A percentile compares a stretch with the other conserved stretches of the same genome.
Conservation (phyloP, 176 grass and related monocot genomes). For the Triticum turgidum region DNA sequence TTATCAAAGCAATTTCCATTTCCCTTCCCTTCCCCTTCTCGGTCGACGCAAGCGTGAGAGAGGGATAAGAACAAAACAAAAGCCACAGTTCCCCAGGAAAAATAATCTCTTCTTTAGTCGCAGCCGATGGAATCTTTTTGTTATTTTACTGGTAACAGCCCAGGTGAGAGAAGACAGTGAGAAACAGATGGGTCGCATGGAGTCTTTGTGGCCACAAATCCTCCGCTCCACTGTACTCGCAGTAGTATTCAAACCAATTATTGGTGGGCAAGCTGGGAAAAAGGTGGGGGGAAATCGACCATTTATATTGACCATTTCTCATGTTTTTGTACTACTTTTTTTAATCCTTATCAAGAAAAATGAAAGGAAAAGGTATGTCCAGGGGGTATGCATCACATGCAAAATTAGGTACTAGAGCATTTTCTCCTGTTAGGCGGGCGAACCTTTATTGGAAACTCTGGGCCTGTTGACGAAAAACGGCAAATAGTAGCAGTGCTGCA, state of each 20-base stretch:
- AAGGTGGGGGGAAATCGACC: constrained; percentile 23
- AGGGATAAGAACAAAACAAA: constrained; percentile 14
- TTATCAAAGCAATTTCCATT: constrained; percentile 25
- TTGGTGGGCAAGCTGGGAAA: constrained; percentile 26
- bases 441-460: constrained; percentile 29
- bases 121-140: constrained; percentile 26
- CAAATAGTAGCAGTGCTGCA: constrained; percentile 8
- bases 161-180: constrained; percentile 9
- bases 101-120: constrained; percentile 37
- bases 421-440: constrained; percentile 46
- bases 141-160: constrained; percentile 31
- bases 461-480: constrained; percentile 21
- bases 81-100: constrained; percentile 43
- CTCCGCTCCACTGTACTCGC: background rate
- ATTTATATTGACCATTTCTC: constrained; percentile 24
- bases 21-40: background rate
- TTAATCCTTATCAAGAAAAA: background rate
- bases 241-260: constrained; percentile 30
- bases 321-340: background rate
- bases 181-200: background rate
- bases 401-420: constrained; percentile 37
- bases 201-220: constrained; percentile 26
- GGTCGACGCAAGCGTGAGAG: background rate
- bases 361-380: background rate
- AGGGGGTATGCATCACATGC: constrained; percentile 17